Percentiles rank a stretch among this genome's conserved stretches.
These are phyloP conservation scores for Lagenaria siceraria DNA, from an alignment of 306 rosid genomes.

Conservation along the genomic window DNA sequence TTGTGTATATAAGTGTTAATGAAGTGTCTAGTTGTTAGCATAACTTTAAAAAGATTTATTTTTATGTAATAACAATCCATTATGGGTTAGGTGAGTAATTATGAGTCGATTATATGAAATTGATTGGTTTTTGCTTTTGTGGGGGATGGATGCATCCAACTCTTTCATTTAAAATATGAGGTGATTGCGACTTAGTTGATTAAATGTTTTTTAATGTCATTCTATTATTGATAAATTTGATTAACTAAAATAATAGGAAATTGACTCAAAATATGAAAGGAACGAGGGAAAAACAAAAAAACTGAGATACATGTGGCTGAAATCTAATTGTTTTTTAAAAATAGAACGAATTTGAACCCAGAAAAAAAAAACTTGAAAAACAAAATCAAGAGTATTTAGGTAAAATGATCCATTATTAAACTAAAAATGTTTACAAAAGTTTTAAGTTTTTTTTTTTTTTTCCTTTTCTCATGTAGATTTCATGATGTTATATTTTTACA, in stretches of 20 bases:
- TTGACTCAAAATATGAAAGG: too few relatives aligned
- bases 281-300: too few relatives aligned
- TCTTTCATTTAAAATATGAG: not conserved
- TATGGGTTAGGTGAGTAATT: not conserved
- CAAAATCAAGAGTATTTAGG: too few relatives aligned
- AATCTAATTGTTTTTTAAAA: too few relatives aligned
- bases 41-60: not conserved
- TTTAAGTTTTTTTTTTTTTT: too few relatives aligned
- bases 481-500: too few relatives aligned
- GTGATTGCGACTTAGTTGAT: not conserved
- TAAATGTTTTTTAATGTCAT: not conserved
- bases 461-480: too few relatives aligned
- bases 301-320: too few relatives aligned
- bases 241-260: not conserved
- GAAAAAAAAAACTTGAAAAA: too few relatives aligned
- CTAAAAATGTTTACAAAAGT: too few relatives aligned
- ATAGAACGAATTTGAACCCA: too few relatives aligned
- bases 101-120: not conserved
- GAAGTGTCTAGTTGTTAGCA: not conserved
- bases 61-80: not conserved
- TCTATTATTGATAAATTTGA: not conserved
- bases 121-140: not conserved
- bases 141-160: not conserved
- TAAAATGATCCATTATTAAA: too few relatives aligned
- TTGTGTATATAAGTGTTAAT: not conserved